phyloP scores from a whole-genome alignment of 1,284 basidiomycete species.

The Agroathelia rolfsii region DNA sequence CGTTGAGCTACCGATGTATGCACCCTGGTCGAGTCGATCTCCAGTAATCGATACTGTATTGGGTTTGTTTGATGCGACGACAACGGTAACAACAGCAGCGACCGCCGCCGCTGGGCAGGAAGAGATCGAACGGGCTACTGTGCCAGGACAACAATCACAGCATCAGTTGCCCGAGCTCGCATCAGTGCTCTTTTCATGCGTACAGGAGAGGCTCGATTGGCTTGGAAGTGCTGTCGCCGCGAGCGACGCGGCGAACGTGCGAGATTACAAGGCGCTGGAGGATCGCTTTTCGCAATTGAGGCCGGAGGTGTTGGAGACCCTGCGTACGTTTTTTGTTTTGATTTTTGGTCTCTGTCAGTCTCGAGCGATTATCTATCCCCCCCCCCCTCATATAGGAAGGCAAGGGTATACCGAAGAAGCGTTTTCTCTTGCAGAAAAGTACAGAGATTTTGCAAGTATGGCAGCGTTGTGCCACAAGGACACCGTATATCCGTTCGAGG shows the following conservation, averaged over 20 bases:
- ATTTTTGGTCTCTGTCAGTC: slow-evolving; percentile 1
- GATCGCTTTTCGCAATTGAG: slow-evolving; percentile 61
- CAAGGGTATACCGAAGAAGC: slow-evolving; percentile 63
- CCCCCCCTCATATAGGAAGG: slow-evolving; percentile 42
- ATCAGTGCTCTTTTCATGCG: slow-evolving; percentile 55
- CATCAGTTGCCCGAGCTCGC: slow-evolving; percentile 69
- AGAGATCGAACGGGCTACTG: too few relatives aligned
- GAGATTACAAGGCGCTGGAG: slow-evolving; percentile 47
- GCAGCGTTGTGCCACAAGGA: slow-evolving; percentile 74
- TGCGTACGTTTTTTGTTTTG: slow-evolving; percentile 53
- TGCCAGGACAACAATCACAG: slow-evolving; percentile 28
- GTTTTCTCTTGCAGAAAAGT: slow-evolving; percentile 77
- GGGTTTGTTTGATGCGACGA: slow-evolving; percentile 65
- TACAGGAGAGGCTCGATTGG: slow-evolving; percentile 67
- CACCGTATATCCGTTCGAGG: slow-evolving; percentile 48
- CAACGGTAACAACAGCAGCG: slow-evolving; percentile 33
- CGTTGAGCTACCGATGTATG: slow-evolving; percentile 57
- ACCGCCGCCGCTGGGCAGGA: slow-evolving; percentile 21
- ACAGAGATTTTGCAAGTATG: slow-evolving; percentile 75
- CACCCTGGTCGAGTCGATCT: slow-evolving; percentile 78
- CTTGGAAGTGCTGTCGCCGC: slow-evolving; percentile 41
- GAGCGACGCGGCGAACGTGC: slow-evolving; percentile 33
- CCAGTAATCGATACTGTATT: slow-evolving; percentile 62
- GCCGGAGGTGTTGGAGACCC: slow-evolving; percentile 64
- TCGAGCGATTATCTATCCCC: background rate